phyloP scores from a whole-genome alignment of 306 rosid species.

The Phaseolus lunatus region DNA sequence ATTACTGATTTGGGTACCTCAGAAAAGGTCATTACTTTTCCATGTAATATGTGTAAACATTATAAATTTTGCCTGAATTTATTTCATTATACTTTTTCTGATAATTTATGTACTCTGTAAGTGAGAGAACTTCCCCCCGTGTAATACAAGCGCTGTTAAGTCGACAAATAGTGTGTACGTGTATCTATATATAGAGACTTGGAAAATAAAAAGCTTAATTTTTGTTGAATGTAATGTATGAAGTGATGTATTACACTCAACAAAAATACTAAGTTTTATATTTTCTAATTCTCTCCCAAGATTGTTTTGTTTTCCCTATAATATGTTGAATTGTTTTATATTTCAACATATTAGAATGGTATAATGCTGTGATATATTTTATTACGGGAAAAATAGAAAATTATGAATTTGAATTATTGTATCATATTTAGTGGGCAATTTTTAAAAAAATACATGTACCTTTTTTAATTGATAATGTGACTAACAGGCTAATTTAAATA shows the following conservation, averaged over 20 bases:
- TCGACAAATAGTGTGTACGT: too few species aligned
- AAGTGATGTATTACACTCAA: too few species aligned
- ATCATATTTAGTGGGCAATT: too few species aligned
- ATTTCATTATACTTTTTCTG: slow-evolving; percentile 5
- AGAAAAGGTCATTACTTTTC: background rate
- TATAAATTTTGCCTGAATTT: slow-evolving; percentile 3
- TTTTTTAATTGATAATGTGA: too few species aligned
- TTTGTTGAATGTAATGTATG: too few species aligned
- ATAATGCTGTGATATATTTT: background rate
- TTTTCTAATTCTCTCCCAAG: background rate
- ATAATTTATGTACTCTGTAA: background rate
- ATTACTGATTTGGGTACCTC: slow-evolving; percentile 26
- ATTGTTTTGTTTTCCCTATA: background rate
- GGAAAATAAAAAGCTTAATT: too few species aligned
- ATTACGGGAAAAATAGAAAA: background rate
- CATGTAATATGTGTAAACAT: slow-evolving; percentile 18
- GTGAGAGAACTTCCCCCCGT: slow-evolving; percentile 3
- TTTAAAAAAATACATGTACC: too few species aligned
- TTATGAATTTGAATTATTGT: too few species aligned
- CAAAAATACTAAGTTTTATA: too few species aligned
- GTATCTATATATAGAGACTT: too few species aligned
- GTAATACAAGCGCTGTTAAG: background rate
- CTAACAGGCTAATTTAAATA: too few species aligned
- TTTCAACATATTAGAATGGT: too few species aligned
- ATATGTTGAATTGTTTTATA: background rate